These are phyloP conservation scores for Diaporthe humulicola DNA, from an alignment of 2,329 filamentous ascomycete genomes.

Conservation along the genomic window DNA sequence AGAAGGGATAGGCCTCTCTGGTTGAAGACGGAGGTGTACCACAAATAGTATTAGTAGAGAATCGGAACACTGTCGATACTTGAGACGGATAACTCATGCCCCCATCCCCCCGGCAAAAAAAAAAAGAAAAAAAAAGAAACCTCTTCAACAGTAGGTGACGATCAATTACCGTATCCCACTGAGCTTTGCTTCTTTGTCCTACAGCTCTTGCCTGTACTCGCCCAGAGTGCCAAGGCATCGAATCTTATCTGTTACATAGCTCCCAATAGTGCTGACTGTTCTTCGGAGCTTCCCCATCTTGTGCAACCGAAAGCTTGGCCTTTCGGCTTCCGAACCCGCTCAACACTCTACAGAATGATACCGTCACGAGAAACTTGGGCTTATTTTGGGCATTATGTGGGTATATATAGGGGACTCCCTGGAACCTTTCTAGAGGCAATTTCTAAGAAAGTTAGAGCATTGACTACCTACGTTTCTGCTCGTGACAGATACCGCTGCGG, in stretches of 20 bases:
- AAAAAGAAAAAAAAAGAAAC: background rate
- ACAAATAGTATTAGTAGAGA: background rate
- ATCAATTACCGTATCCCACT: background rate
- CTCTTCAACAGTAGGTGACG: background rate
- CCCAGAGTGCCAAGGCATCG: background rate
- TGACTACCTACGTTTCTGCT: too few relatives aligned
- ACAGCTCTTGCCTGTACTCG: too few relatives aligned
- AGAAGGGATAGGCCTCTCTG: background rate
- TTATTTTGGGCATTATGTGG: too few relatives aligned
- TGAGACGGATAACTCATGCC: background rate
- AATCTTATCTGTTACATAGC: background rate
- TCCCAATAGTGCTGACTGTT: background rate
- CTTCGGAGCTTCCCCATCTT: background rate
- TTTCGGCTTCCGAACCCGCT: background rate
- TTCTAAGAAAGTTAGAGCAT: too few relatives aligned
- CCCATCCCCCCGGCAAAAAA: too few relatives aligned
- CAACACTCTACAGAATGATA: background rate
- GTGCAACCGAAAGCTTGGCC: background rate
- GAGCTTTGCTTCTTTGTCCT: too few relatives aligned
- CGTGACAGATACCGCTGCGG: too few relatives aligned
- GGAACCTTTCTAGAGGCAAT: too few relatives aligned
- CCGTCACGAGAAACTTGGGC: too few relatives aligned
- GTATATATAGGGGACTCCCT: too few relatives aligned
- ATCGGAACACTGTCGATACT: too few relatives aligned
- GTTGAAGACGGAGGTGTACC: background rate